These are phyloP conservation scores for Heimioporus sp. DNA, from an alignment of 768 basidiomycete species.

Conservation along the genomic window DNA sequence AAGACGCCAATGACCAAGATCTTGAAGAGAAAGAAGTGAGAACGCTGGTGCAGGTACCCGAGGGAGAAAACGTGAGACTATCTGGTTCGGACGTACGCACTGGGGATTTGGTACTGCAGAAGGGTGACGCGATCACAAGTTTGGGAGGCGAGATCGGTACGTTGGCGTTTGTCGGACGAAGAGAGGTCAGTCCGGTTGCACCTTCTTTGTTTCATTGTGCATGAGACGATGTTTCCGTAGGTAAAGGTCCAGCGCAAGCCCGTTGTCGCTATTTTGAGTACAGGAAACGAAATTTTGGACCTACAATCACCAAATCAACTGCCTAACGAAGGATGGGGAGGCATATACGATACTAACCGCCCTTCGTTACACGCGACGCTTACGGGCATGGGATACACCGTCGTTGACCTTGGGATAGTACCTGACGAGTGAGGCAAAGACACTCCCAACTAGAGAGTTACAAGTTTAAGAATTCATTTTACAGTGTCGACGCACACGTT, in stretches of 20 bases:
- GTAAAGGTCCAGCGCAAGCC: slow-evolving; percentile 71
- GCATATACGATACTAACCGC: slow-evolving; percentile 84
- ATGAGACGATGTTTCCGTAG: slow-evolving; percentile 34
- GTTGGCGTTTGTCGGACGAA: slow-evolving; percentile 72
- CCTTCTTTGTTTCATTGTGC: background rate
- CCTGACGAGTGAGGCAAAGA: slow-evolving; percentile 56
- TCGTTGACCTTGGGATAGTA: slow-evolving; percentile 80
- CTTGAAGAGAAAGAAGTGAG: slow-evolving; percentile 73
- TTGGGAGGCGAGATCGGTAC: slow-evolving; percentile 85
- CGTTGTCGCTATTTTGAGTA: slow-evolving; percentile 76
- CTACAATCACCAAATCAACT: slow-evolving; percentile 43
- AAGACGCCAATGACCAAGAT: slow-evolving; percentile 37
- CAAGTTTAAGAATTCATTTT: background rate
- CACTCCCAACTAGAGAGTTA: background rate
- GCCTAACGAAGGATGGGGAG: slow-evolving; percentile 52
- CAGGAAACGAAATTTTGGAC: slow-evolving; percentile 80
- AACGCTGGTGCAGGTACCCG: slow-evolving; percentile 57
- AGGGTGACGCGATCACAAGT: slow-evolving; percentile 57
- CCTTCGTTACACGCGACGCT: slow-evolving; percentile 73
- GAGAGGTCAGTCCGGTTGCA: slow-evolving; percentile 45
- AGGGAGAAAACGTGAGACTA: slow-evolving; percentile 68
- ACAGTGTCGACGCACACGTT: slow-evolving; percentile 53
- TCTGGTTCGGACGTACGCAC: slow-evolving; percentile 71
- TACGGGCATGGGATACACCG: slow-evolving; percentile 70
- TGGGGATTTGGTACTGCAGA: slow-evolving; percentile 65